phyloP scores from a whole-genome alignment of 2,329 filamentous ascomycete species.

The Curvularia lunata region DNA sequence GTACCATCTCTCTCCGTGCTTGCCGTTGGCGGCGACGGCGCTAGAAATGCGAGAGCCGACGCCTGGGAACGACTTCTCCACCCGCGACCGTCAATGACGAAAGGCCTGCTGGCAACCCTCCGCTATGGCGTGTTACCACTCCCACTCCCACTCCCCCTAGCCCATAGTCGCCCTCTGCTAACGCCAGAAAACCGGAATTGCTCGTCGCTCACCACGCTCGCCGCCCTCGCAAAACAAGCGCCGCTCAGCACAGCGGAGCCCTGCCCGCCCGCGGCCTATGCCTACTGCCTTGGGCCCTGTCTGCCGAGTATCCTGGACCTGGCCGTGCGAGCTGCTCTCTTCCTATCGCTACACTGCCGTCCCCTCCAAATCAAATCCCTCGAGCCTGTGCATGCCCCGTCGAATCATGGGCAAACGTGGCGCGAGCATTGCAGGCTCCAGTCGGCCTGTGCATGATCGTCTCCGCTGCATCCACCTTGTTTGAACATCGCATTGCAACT shows the following conservation, averaged over 20 bases:
- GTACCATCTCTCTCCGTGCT: conserved; percentile 24
- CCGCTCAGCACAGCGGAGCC: conserved; percentile 20
- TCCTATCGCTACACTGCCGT: conserved; percentile 20
- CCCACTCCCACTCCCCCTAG: conserved; percentile 7
- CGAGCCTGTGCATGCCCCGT: conserved; percentile 8
- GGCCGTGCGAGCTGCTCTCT: conserved; percentile 2
- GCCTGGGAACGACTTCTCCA: conserved; percentile 27
- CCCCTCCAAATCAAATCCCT: not conserved
- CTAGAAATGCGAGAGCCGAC: conserved; percentile 30
- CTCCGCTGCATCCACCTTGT: conserved; percentile 12
- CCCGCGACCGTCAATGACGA: conserved; percentile 30
- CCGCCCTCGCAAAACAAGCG: conserved; percentile 22
- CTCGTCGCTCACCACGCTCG: conserved; percentile 1
- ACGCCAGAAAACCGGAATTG: conserved; percentile 32
- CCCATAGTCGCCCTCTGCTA: conserved; percentile 27
- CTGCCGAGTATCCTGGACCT: conserved; percentile 17
- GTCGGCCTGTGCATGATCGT: conserved; percentile 19
- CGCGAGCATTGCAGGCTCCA: conserved; percentile 14
- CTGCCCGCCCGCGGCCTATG: conserved; percentile 20
- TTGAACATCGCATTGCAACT: conserved; percentile 5
- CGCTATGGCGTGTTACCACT: conserved; percentile 3
- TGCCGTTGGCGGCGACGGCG: conserved; percentile 30
- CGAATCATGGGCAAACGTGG: conserved; percentile 31
- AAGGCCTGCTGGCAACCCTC: conserved; percentile 14
- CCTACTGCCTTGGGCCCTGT: conserved; percentile 12